Percentiles rank a stretch among this genome's conserved stretches.
These are phyloP conservation scores for Rhododendron ovatum DNA, from an alignment of 148 eudicot species.

Conservation along the genomic window DNA sequence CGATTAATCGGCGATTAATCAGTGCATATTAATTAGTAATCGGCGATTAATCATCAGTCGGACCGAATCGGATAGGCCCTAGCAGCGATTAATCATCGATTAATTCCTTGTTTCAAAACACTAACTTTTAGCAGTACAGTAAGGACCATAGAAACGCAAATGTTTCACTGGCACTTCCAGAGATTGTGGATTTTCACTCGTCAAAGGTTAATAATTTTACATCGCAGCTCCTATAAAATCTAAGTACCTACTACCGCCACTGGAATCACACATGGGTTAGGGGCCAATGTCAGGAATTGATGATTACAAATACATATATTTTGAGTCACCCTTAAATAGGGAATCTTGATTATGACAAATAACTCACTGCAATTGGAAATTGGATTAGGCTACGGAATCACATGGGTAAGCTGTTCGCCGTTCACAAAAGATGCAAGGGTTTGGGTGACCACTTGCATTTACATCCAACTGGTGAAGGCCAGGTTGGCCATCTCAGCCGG, in stretches of 20 bases:
- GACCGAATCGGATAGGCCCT: too few species aligned
- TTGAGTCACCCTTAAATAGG: neutral
- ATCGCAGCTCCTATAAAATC: neutral
- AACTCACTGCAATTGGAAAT: neutral
- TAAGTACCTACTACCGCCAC: neutral
- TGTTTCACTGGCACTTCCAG: neutral
- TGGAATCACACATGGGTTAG: neutral
- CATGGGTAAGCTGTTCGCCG: neutral
- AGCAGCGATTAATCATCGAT: too few species aligned
- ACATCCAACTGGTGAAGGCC: neutral
- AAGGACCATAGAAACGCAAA: neutral
- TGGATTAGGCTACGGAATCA: neutral
- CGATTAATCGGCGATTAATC: too few species aligned
- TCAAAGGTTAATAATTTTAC: neutral
- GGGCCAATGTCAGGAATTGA: neutral
- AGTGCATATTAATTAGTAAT: too few species aligned
- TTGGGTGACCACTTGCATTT: neutral
- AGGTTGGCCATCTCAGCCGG: neutral
- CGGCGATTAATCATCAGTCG: too few species aligned
- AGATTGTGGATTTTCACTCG: neutral
- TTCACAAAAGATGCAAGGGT: neutral
- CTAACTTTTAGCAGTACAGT: neutral
- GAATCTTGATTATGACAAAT: neutral
- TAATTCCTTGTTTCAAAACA: too few species aligned
- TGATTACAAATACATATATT: neutral